Percentiles rank a stretch among this genome's conserved stretches.
Evolutionary conservation across 140 eudicot species (phyloP).

Genomic region (Oenanthe javanica): DNA sequence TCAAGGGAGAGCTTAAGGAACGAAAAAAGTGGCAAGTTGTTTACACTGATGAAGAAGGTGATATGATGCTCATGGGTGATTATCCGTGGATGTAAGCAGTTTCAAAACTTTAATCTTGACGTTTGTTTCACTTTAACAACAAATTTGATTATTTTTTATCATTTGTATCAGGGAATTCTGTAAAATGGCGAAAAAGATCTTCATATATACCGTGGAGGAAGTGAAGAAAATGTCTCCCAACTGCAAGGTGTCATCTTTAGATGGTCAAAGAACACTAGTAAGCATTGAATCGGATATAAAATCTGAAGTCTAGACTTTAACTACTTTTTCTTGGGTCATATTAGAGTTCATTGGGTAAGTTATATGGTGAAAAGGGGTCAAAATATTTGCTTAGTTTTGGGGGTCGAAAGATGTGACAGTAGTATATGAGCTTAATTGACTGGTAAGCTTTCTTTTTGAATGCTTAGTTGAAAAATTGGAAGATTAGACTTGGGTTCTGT

Average conservation of each 20-base stretch:
- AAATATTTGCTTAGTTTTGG: conserved; percentile 1
- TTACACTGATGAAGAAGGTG: conserved; percentile 63
- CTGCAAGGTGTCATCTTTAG: conserved; percentile 26
- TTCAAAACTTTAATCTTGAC: not conserved
- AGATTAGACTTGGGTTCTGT: conserved; percentile 4
- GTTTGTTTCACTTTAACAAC: not conserved
- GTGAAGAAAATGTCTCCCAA: conserved; percentile 49
- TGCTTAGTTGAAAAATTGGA: not conserved
- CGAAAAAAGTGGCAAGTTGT: conserved; percentile 53
- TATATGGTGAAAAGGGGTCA: not conserved
- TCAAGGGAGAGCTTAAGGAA: conserved; percentile 46
- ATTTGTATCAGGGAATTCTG: conserved; percentile 45
- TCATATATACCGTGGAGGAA: conserved; percentile 42
- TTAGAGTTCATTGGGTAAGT: not conserved
- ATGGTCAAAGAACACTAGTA: conserved; percentile 24
- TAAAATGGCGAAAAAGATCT: conserved; percentile 45
- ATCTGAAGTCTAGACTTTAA: conserved; percentile 24
- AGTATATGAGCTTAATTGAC: not conserved
- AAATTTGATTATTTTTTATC: not conserved
- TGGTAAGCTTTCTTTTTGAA: not conserved
- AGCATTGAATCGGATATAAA: conserved; percentile 35
- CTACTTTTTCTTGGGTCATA: not conserved
- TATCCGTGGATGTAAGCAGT: conserved; percentile 63
- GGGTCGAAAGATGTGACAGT: not conserved
- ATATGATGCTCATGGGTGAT: conserved; percentile 66